These are phyloP conservation scores for Hypoxylon lienhwacheense DNA, from an alignment of 495 filamentous ascomycete genomes.

Conservation along the genomic window DNA sequence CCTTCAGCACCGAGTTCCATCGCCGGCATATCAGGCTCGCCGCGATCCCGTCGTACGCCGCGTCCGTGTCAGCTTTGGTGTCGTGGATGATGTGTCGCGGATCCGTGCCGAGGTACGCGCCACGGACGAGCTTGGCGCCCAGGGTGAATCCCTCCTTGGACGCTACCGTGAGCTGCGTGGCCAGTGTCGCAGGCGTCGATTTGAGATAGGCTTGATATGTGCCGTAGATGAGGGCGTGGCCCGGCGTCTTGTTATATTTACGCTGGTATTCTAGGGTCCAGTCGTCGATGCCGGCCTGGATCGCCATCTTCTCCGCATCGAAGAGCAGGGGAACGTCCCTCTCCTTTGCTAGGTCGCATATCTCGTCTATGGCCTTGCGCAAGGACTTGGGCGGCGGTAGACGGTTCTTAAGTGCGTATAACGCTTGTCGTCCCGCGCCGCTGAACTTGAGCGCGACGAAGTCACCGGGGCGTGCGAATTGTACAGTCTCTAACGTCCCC, in stretches of 20 bases:
- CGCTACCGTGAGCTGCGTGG: constrained; percentile 67
- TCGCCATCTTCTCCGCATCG: constrained; percentile 82
- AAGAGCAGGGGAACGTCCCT: constrained; percentile 77
- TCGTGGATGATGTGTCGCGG: constrained; percentile 76
- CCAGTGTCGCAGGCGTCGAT: constrained; percentile 64
- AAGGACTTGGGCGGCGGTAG: constrained; percentile 63
- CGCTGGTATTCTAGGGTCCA: constrained; percentile 82
- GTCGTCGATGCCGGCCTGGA: constrained; percentile 80
- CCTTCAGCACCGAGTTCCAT: constrained; percentile 54
- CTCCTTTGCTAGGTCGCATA: constrained; percentile 74
- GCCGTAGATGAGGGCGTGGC: constrained; percentile 62
- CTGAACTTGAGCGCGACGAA: constrained; percentile 93
- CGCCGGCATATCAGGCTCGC: constrained; percentile 44
- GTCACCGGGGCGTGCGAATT: constrained; percentile 71
- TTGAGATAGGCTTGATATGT: constrained; percentile 82
- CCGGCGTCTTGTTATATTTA: constrained; percentile 66
- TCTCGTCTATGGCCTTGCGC: constrained; percentile 66
- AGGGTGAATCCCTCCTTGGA: constrained; percentile 70
- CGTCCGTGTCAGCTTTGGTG: constrained; percentile 76
- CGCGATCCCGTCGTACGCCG: constrained; percentile 44
- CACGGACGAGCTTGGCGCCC: constrained; percentile 89
- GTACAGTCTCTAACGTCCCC: constrained; percentile 75
- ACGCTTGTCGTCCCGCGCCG: constrained; percentile 80
- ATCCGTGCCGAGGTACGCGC: constrained; percentile 84
- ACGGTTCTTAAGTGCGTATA: constrained; percentile 62